Evolutionary conservation across 2,329 filamentous ascomycete species (phyloP), one percentile per base, ranked within the genome.

Genomic region (Talaromyces amestolkiae): DNA sequence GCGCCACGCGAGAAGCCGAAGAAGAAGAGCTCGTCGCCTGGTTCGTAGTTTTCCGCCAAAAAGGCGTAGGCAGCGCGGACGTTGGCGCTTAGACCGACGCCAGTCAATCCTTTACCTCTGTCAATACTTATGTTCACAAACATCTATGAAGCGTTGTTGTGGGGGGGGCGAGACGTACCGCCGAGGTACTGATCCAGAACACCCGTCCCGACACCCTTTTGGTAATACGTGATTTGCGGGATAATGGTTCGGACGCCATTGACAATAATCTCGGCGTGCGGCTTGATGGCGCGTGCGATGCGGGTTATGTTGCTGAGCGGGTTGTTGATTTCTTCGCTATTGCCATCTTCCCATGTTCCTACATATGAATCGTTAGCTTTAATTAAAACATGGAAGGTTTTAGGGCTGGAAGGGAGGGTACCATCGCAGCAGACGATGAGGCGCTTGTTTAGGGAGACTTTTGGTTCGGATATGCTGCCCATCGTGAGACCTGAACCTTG

Each of bases 11-110:
- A 81, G 72, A 83, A 83, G 31, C 81, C 81, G 63, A 82, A 80
- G 66, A 83, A 78, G 70, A 81, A 81, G 59, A 83, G 81, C 68
- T 83, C 77, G 62, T 83, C 84, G 63, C 83, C 83, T 0, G 77
- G 77, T n/a, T 78, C 74, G 68, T 82, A 85, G 71, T 85, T 86
- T 64, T 82, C 81, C n/a, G 80, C 78, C 1, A 85, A 72, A 70
- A 84, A 85, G 7, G 77, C 77, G 62, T 86, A 74, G 1, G 70
- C 72, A 0, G 71, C 68, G 17, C 71, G 68, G 3, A 73, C 68
- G 58, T 74, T 70, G 31, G 72, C 71, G 33, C 68, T 71, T 24
- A 72, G 56, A 22, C 70, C 70, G 19, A 67, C 54, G 7, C 70
- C 70, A 2, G 70, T 66, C 15, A 66, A 22, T 9, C 64, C 64